Evolutionary conservation across 371 early-diverging fungal genomes (phyloP).

Genomic region (Cokeromyces recurvatus): DNA sequence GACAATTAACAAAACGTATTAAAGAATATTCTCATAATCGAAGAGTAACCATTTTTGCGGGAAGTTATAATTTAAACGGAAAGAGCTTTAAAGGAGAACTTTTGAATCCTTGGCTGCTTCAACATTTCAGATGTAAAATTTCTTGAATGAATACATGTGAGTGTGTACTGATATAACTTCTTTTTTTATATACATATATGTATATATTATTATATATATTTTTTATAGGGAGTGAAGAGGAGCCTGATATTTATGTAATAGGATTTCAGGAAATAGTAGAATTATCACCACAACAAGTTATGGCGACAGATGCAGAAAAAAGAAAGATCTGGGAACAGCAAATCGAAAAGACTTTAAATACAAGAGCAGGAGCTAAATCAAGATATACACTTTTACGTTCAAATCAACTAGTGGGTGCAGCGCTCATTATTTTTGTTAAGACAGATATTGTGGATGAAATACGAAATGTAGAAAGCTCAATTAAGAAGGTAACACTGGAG

Average conservation of each 20-base stretch:
- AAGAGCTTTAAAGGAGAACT: slow-evolving; percentile 60
- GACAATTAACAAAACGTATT: slow-evolving; percentile 44
- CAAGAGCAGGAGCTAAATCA: slow-evolving; percentile 20
- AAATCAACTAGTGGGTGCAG: slow-evolving; percentile 85
- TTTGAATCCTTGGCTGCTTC: slow-evolving; percentile 63
- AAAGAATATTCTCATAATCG: slow-evolving; percentile 53
- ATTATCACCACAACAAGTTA: slow-evolving; percentile 78
- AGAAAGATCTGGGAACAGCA: slow-evolving; percentile 63
- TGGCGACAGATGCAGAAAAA: slow-evolving; percentile 73
- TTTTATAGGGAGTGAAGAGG: slow-evolving; percentile 26
- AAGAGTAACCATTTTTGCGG: slow-evolving; percentile 62
- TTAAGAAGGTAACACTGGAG: slow-evolving; percentile 80
- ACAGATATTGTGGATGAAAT: slow-evolving; percentile 62
- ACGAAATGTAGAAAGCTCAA: slow-evolving; percentile 76
- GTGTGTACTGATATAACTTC: too few relatives aligned
- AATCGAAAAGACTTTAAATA: slow-evolving; percentile 55
- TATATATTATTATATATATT: too few relatives aligned
- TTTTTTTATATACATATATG: background rate
- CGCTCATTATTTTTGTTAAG: slow-evolving; percentile 77
- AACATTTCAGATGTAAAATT: slow-evolving; percentile 42
- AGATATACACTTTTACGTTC: slow-evolving; percentile 78
- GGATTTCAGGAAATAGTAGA: slow-evolving; percentile 96
- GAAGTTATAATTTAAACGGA: slow-evolving; percentile 94
- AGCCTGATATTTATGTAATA: slow-evolving; percentile 82
- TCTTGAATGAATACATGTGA: background rate